Evolutionary conservation across 768 basidiomycete genomes (phyloP).

Genomic region (Collybia sp.): DNA sequence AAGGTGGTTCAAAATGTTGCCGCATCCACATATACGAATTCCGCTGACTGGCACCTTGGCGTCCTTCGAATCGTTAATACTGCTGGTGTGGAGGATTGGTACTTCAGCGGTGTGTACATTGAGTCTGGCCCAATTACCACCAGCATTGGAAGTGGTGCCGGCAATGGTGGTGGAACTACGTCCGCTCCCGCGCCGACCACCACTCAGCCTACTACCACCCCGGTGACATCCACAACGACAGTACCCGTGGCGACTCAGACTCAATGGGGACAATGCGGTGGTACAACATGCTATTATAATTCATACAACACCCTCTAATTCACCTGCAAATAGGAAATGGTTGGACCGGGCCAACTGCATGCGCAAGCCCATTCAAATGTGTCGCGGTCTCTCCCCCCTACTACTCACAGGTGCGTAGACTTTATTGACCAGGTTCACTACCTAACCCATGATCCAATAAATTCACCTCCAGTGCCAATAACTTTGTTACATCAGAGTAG

Average conservation of each 20-base stretch:
- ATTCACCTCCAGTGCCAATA: slow-evolving; percentile 15
- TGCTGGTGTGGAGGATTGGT: slow-evolving; percentile 48
- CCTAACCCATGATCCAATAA: no score
- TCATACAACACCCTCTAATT: neutral
- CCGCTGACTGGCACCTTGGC: slow-evolving; percentile 57
- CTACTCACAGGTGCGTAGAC: slow-evolving; percentile 43
- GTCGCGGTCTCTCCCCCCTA: slow-evolving; percentile 44
- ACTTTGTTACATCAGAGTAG: no score
- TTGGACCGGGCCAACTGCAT: slow-evolving; percentile 42
- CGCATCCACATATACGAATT: slow-evolving; percentile 52
- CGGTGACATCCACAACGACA: slow-evolving; percentile 19
- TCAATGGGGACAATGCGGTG: slow-evolving; percentile 52
- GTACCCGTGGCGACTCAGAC: slow-evolving; percentile 32
- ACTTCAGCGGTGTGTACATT: slow-evolving; percentile 56
- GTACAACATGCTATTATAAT: slow-evolving; percentile 15
- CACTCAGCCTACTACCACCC: slow-evolving; percentile 13
- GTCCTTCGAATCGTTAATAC: slow-evolving; percentile 51
- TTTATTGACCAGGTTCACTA: neutral
- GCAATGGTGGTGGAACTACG: slow-evolving; percentile 13
- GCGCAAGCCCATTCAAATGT: slow-evolving; percentile 38
- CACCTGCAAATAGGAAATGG: slow-evolving; percentile 26
- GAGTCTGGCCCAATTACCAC: slow-evolving; percentile 56
- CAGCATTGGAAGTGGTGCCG: slow-evolving; percentile 32
- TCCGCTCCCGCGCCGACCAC: slow-evolving; percentile 8
- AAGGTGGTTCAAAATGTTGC: slow-evolving; percentile 44